Conservation (phyloP, 2,329 filamentous ascomycete species). For the Coniochaeta ligniaria region DNA sequence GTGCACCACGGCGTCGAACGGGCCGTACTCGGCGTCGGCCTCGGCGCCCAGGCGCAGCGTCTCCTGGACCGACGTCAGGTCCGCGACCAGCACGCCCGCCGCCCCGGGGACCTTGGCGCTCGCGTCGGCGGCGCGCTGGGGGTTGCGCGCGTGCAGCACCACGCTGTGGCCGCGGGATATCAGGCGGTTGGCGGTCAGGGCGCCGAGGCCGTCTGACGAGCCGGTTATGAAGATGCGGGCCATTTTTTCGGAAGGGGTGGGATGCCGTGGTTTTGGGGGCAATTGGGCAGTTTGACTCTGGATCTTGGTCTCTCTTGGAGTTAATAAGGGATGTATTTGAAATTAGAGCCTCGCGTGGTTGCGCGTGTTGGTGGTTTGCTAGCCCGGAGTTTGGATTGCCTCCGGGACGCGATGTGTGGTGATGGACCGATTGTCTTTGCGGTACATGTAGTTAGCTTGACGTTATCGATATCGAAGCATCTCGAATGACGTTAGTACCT, state of each 20-base stretch:
- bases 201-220: slow-evolving; percentile 49
- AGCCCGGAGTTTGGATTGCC: background rate
- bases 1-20: slow-evolving; percentile 50
- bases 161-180: slow-evolving; percentile 45
- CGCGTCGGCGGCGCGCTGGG: slow-evolving; percentile 43
- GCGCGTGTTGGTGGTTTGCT: background rate
- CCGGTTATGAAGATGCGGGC: slow-evolving; percentile 40
- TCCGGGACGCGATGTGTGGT: no score
- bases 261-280: no score
- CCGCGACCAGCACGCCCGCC: slow-evolving; percentile 41
- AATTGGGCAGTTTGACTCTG: no score
- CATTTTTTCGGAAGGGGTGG: slow-evolving; percentile 9
- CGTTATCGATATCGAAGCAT: background rate
- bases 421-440: no score
- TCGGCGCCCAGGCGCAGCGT: slow-evolving; percentile 43
- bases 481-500: background rate
- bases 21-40: slow-evolving; percentile 35
- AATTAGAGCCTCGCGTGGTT: background rate
- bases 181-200: slow-evolving; percentile 40
- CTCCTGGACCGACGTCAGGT: slow-evolving; percentile 42
- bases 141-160: slow-evolving; percentile 48
- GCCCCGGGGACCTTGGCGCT: slow-evolving; percentile 39
- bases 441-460: background rate
- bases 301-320: no score
- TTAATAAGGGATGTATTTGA: no score